Evolutionary conservation across 495 filamentous ascomycete genomes (phyloP).

Genomic region (Glarea lozoyensis): DNA sequence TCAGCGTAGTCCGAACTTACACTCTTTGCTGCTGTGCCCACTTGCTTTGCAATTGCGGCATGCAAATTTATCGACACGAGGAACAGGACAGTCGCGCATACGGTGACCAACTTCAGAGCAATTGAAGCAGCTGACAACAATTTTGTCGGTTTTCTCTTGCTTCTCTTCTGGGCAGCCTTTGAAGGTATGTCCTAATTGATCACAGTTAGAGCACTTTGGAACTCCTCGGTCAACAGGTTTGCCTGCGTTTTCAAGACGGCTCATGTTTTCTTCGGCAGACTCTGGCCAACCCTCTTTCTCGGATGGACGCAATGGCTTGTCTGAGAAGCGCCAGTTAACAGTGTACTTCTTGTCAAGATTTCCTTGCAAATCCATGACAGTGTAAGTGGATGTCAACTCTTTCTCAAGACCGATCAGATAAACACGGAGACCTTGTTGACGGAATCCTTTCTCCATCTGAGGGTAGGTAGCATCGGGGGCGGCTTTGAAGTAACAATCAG

Average conservation of each 20-base stretch:
- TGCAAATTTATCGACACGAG: conserved; percentile 47
- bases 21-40: conserved; percentile 52
- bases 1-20: conserved; percentile 20
- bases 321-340: conserved; percentile 57
- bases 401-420: conserved; percentile 74
- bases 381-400: conserved; percentile 49
- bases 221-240: conserved; percentile 47
- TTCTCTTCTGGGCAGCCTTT: conserved; percentile 55
- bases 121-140: conserved; percentile 62
- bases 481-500: conserved; percentile 69
- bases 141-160: conserved; percentile 32
- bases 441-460: conserved; percentile 69
- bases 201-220: conserved; percentile 20
- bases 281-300: conserved; percentile 55
- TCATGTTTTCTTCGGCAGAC: conserved; percentile 56
- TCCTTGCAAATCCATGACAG: conserved; percentile 68
- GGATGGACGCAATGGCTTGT: conserved; percentile 55
- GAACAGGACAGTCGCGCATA: conserved; percentile 24
- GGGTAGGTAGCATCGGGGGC: conserved; percentile 53
- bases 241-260: conserved; percentile 66
- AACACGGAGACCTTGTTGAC: conserved; percentile 47
- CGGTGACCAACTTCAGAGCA: conserved; percentile 64
- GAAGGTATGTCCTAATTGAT: conserved; percentile 63
- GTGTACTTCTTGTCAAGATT: conserved; percentile 66
- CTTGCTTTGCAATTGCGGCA: conserved; percentile 81